Evolutionary conservation across 768 basidiomycete genomes (phyloP), one percentile per base, ranked within the genome.

Genomic region (Podaxis rugospora): DNA sequence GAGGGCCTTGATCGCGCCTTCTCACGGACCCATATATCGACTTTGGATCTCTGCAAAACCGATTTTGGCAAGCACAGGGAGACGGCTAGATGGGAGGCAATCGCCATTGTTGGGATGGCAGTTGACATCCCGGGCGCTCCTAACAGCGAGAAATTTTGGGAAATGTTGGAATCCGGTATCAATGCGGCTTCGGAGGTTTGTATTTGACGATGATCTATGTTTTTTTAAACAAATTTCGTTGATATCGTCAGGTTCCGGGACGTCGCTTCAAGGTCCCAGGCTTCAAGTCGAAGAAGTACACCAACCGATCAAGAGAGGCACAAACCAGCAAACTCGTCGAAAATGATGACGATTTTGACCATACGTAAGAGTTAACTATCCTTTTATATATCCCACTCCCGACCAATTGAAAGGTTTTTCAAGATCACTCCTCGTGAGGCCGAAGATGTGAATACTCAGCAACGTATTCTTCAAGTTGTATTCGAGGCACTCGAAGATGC

Each of bases 21-120:
- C 46, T 67, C 71, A 27, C 64, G 62, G 51, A 60, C 61, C 21
- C 51, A 46, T 53, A 62, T 64, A 9, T 51, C 62, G 1, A 55
- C 64, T 27, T 57, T 69, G 49, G 69, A 77, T 57, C 56, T 60
- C n/a, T 78, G 69, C 23, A 66, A 69, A 35, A 55, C 63, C 25
- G 59, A 44, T 18, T 62, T 60, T 16, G 44, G 52, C 2, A 35
- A 21, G 47, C 28, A 11, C 13, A 47, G 32, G 7, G 39, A 23
- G 1, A 51, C 32, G 10, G 36, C 56, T 54, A 67, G 68, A 42
- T 66, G 67, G 32, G 69, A 83, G 50, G 80, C 84, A 2, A 82
- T 91, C 51, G 89, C 89, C 0, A 82, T 90, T 59, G 74, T 90
- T 51, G 90, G 89, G 7, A 89, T 90, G 87, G 84, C 87, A 0